Base-by-base conservation (phyloP, 2,329 filamentous ascomycete genomes). In the Beauveria asiatica region DNA sequence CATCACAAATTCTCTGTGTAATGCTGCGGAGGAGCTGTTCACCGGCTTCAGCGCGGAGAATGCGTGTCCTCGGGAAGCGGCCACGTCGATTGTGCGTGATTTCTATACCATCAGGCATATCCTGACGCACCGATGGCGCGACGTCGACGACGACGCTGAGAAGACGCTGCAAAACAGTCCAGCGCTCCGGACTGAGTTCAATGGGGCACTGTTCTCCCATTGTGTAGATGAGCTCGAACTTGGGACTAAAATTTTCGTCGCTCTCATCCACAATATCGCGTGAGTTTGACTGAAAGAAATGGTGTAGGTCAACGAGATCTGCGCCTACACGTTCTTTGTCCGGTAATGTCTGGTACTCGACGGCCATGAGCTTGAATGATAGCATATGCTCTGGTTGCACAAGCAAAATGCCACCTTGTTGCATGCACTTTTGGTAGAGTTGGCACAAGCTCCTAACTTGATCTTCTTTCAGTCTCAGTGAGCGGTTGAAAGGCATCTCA, bases 221-320 rank as follows among this genome's bases (percentile, higher is more conserved):
- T 0, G 84, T 86, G 61, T 88, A 88, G 2, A 88, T 74, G 0
- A 88, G 68, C 64, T 88, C 83, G 42, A 85, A 86, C 54, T 81
- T 82, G 5, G 79, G 75, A 48, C 76, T 82, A 51, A 88, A 81
- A 59, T 82, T 83, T 60, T 88, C 83, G 53, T 89, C 86, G 45
- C 82, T 84, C 68, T 89, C 84, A 60, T 88, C 85, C 0, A 88
- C 74, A 3, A 89, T 75, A 61, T 87, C 84, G 0, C 83, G 73
- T 0, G 78, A 75, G 2, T 70, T 61, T 0, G 57, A 13, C 37
- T 81, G 69, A 1, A 86, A 72, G 62, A 76, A 80, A 0, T 70
- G 27, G 17, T 83, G 79, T 0, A 70, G 75, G 1, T 68, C n/a
- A 0, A 80, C 62, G 11, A 85, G 66, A 1, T 62, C 50, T 0